These are phyloP conservation scores for Kazachstania sp. DNA, from an alignment of 1,139 yeast species.

Conservation along the genomic window DNA sequence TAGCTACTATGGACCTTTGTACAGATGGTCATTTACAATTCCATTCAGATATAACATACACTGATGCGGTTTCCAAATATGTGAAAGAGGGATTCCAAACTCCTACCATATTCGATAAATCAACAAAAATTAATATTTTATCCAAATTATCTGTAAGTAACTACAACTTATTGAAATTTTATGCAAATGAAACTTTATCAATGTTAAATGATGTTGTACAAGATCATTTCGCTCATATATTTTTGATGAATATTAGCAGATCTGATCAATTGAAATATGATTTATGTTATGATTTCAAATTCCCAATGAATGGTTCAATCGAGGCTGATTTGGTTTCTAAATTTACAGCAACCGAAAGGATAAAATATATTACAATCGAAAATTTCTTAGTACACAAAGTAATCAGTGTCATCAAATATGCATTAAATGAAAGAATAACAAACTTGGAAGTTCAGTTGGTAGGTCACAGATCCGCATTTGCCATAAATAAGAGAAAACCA, in stretches of 20 bases:
- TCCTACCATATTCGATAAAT: constrained; percentile 71
- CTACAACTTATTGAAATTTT: constrained; percentile 50
- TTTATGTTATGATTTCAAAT: constrained; percentile 44
- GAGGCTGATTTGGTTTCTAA: constrained; percentile 20
- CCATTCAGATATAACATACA: constrained; percentile 35
- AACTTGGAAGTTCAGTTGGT: constrained; percentile 32
- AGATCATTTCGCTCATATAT: constrained; percentile 82
- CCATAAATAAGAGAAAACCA: constrained; percentile 49
- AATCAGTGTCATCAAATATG: constrained; percentile 49
- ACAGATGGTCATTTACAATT: constrained; percentile 59
- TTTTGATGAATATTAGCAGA: constrained; percentile 52
- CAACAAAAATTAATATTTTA: constrained; percentile 63
- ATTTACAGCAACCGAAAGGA: constrained; percentile 67
- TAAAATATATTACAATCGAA: constrained; percentile 63
- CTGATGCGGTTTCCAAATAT: constrained; percentile 46
- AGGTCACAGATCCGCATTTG: constrained; percentile 25
- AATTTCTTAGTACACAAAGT: constrained; percentile 56
- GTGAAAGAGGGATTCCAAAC: constrained; percentile 53
- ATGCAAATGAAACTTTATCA: constrained; percentile 60
- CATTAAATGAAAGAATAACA: constrained; percentile 58
- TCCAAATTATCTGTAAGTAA: constrained; percentile 75
- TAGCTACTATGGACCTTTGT: constrained; percentile 68
- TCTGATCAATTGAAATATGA: constrained; percentile 58
- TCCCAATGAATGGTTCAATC: constrained; percentile 26
- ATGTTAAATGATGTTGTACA: constrained; percentile 69